Evolutionary conservation across 2,329 filamentous ascomycete genomes (phyloP), one percentile per base, ranked within the genome.

Genomic region (Emergomyces pasteurianus): DNA sequence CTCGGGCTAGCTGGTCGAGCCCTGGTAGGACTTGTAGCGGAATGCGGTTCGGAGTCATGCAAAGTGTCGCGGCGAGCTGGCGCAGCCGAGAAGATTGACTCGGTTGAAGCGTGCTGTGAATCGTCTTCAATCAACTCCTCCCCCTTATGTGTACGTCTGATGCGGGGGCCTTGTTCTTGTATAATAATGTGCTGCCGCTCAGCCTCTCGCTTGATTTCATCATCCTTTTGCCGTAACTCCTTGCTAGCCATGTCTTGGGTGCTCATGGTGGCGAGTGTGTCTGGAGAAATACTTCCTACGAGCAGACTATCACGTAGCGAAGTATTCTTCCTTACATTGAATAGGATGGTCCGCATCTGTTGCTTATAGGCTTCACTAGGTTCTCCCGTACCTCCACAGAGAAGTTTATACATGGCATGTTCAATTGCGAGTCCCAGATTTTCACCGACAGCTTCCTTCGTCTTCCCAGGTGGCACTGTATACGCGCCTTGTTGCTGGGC

Each of bases 131-230:
- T 82, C 18, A 96, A 74, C 71, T 97, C 94, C 62, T 96, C 92
- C 14, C 94, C 94, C 74, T 97, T 97, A 77, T 97, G 92, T 1
- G 92, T 96, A 66, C 89, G 86, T 68, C 91, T 84, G 61, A 96
- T 86, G 2, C 91, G 85, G 3, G 92, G 88, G 1, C 84, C 90
- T 56, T 84, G 81, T 23, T 89, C 84, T 16, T 90, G 83, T 62
- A 92, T 86, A 40, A 95, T 82, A 54, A 94, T 92, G 53, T 92
- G 89, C 63, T 84, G 81, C 47, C 77, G 75, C 68, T 86, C 83
- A 47, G 86, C 77, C 60, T 81, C 79, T 16, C 78, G 74, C 66
- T 81, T 79, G 63, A 84, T 80, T 64, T 81, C 79, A 36, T 79
- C 78, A 61, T 84, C 80, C 66, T 77, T 79, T 64, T 80, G 79